Conservation (phyloP, 148 eudicot species). For the Arbutus unedo region DNA sequence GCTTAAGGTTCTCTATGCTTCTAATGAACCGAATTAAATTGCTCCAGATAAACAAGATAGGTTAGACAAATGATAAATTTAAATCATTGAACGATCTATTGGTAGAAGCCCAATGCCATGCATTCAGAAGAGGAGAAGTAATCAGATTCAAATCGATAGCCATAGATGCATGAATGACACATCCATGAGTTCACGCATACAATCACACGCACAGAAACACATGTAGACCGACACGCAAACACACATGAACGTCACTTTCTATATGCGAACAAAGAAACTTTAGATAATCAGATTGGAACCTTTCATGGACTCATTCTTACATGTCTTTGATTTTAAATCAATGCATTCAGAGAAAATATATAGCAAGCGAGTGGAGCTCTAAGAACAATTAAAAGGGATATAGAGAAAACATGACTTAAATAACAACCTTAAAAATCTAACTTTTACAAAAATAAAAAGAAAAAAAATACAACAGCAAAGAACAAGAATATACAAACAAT, state of each 20-base stretch:
- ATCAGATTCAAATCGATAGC: background rate
- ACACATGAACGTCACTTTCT: background rate
- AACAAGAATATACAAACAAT: constrained; percentile 8
- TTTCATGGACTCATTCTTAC: background rate
- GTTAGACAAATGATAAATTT: background rate
- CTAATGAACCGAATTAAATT: background rate
- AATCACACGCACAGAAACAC: too few species aligned
- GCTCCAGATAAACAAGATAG: background rate
- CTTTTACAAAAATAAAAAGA: background rate
- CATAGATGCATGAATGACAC: background rate
- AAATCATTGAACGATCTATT: background rate
- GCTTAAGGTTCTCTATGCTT: background rate
- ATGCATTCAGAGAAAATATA: background rate
- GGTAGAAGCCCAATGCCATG: background rate
- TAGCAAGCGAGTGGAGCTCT: background rate
- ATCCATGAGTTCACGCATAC: background rate
- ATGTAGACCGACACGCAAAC: background rate
- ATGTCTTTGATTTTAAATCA: background rate
- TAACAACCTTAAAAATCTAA: background rate
- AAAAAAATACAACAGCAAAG: background rate
- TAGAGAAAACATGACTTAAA: background rate
- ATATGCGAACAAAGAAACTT: background rate
- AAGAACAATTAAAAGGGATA: background rate
- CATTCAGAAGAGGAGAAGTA: background rate
- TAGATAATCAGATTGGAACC: background rate